Base-by-base conservation (phyloP, 345 rosid species). In the Linum lewisii region DNA sequence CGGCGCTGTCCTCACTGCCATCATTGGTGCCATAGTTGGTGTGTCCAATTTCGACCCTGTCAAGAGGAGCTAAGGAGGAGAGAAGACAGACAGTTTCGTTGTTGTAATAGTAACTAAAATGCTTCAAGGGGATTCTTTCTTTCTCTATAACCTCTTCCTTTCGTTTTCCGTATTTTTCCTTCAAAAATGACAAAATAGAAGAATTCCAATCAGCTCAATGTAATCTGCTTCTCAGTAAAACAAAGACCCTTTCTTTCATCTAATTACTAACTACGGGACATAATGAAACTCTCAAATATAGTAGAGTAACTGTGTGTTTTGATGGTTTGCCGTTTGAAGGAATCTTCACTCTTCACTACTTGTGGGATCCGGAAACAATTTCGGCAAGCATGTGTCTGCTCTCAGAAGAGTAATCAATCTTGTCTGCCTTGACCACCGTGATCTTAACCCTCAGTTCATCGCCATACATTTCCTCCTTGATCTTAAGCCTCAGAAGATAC, bases 361-460 rank as follows among this genome's bases (percentile, higher is more conserved):
- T 34, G 24, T 18, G 38, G 50, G 56, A 54, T 38, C 72, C 78
- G 0, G 68, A 53, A 37, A 82, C 77, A 69, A 70, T 62, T 69
- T 79, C 84, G 24, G 7, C 34, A 29, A 90, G 89, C 71, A 90
- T 59, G 69, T 73, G 71, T 49, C 76, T 79, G 77, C 87, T 75
- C 75, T 87, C 91, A 0, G 73, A 73, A 21, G 91, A 67, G 66
- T 79, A 85, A 67, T 79, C 74, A 61, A 84, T 75, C 69, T 64
- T 73, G 53, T 85, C 91, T 2, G 82, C 82, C 77, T 82, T 90
- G 44, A 87, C 83, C 7, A 85, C 77, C 0, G 94, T 90, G 68
- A 75, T 76, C 71, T 87, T 90, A 69, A 85, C 86, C 73, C 84
- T 84, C 63, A 79, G 90, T 62, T 90, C 97, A 11, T 90, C 97